Evolutionary conservation across 805 yeast species (phyloP).

Genomic region (Candida arabinofermentans): DNA sequence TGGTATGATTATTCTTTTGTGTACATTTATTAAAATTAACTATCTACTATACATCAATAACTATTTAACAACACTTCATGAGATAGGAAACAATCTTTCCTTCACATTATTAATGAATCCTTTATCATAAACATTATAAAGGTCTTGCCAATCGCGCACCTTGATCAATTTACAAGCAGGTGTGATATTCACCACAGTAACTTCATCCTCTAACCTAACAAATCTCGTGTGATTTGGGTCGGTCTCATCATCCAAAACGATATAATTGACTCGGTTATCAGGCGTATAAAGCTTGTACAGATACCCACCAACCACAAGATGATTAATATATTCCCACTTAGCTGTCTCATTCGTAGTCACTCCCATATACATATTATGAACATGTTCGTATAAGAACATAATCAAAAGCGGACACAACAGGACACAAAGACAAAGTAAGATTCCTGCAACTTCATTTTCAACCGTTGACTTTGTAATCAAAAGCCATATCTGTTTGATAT

Average conservation of each 20-base stretch:
- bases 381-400: slow-evolving; percentile 38
- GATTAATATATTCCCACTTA: slow-evolving; percentile 50
- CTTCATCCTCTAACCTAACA: slow-evolving; percentile 7
- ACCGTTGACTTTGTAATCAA: slow-evolving; percentile 28
- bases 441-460: slow-evolving; percentile 38
- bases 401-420: slow-evolving; percentile 35
- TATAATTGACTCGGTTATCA: background rate
- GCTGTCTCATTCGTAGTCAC: slow-evolving; percentile 53
- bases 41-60: background rate
- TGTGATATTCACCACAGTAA: slow-evolving; percentile 1
- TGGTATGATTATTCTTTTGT: background rate
- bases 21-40: slow-evolving; percentile 2
- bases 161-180: slow-evolving; percentile 4
- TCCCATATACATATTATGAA: slow-evolving; percentile 48
- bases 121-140: slow-evolving; percentile 44
- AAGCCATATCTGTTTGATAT: slow-evolving; percentile 18
- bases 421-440: slow-evolving; percentile 36
- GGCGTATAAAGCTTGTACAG: slow-evolving; percentile 24
- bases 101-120: slow-evolving; percentile 43
- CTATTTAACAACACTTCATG: background rate
- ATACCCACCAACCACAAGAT: slow-evolving; percentile 28
- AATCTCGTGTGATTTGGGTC: background rate
- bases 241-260: background rate
- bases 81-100: slow-evolving; percentile 29
- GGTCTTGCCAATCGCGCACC: slow-evolving; percentile 25